A percentile compares a stretch with the other conserved stretches of the same genome.
Conservation (phyloP, 1,284 basidiomycete genomes). For the Thecaphora thlaspeos region DNA sequence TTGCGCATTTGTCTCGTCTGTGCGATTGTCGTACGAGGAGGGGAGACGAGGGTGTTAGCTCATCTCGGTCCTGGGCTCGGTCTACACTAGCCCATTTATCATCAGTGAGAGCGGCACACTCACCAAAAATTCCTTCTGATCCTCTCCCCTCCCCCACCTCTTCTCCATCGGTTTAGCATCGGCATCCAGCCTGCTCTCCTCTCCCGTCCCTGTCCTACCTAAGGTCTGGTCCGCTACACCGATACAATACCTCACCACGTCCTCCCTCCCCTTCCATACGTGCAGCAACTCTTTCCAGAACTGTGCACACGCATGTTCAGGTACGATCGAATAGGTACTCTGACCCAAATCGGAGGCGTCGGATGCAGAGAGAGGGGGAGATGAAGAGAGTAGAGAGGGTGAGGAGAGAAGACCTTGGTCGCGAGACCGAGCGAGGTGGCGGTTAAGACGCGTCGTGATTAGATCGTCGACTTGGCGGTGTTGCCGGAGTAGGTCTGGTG, state of each 20-base stretch:
- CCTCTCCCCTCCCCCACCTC: conserved; percentile 4
- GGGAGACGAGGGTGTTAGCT: too few species aligned
- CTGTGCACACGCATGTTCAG: conserved; percentile 27
- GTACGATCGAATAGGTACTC: conserved; percentile 36
- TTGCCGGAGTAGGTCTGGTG: conserved; percentile 43
- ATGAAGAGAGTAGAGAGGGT: conserved; percentile 36
- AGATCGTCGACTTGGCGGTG: conserved; percentile 51
- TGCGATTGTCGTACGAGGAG: too few species aligned
- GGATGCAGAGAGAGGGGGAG: conserved; percentile 12
- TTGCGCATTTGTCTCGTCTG: conserved; percentile 41
- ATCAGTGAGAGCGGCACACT: not conserved
- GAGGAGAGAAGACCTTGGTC: conserved; percentile 36
- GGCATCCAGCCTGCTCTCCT: conserved; percentile 30
- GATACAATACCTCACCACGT: conserved; percentile 47
- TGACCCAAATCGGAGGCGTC: conserved; percentile 36
- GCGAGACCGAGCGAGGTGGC: conserved; percentile 39
- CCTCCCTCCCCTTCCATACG: conserved; percentile 48
- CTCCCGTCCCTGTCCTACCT: too few species aligned
- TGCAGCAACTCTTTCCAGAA: conserved; percentile 47
- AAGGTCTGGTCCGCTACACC: conserved; percentile 15
- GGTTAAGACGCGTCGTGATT: conserved; percentile 48
- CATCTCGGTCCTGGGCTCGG: too few species aligned
- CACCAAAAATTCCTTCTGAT: conserved; percentile 5
- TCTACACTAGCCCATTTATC: not conserved
- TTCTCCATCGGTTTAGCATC: conserved; percentile 10